Evolutionary conservation across 371 early-diverging fungal genomes (phyloP).

Genomic region (Syncephalastrum sp.): DNA sequence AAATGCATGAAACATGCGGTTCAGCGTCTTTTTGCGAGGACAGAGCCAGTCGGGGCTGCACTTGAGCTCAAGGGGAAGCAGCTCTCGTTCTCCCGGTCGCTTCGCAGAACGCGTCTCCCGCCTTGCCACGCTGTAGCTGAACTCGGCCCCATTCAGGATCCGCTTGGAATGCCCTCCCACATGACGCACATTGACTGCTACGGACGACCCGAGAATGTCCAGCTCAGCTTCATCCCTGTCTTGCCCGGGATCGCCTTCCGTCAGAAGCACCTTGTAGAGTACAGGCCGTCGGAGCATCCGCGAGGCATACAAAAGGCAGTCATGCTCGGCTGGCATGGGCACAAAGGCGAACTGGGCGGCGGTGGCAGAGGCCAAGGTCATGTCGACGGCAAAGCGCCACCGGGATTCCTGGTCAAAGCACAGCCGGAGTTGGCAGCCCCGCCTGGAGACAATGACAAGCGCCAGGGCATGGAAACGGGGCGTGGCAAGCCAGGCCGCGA

Average conservation of each 20-base stretch:
- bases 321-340: too few species aligned
- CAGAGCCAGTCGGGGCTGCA: not conserved
- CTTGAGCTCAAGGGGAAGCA: not conserved
- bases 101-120: too few species aligned
- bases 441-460: not conserved
- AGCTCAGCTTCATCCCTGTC: not conserved
- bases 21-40: not conserved
- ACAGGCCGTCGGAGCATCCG: too few species aligned
- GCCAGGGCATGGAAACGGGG: too few species aligned
- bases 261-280: not conserved
- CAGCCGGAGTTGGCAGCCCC: not conserved
- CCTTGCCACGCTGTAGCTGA: too few species aligned
- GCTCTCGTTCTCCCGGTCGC: not conserved
- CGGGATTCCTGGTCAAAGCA: slow-evolving; percentile 17
- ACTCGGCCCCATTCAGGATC: too few species aligned
- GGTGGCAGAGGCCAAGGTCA: slow-evolving; percentile 6
- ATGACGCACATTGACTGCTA: too few species aligned
- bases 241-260: not conserved
- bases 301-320: too few species aligned
- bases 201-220: too few species aligned
- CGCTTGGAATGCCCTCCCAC: too few species aligned
- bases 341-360: not conserved
- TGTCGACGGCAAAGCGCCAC: slow-evolving; percentile 15
- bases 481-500: too few species aligned
- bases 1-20: not conserved